Evolutionary conservation across 768 basidiomycete species (phyloP), one percentile per base, ranked within the genome.

Genomic region (Boletus pseudo-olivaceus): DNA sequence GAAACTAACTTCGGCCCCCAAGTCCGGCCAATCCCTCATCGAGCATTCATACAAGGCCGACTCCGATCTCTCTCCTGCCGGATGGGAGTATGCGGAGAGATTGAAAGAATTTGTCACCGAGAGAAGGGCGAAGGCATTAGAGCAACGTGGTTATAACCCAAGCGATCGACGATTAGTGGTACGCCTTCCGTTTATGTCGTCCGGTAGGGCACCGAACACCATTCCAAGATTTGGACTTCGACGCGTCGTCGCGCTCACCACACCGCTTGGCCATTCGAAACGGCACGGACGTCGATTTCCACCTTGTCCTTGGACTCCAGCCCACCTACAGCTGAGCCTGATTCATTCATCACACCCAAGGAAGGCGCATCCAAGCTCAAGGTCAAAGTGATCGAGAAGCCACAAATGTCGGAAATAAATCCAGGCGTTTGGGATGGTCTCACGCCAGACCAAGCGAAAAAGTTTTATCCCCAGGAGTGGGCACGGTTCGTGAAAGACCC

Each of bases 31-130:
- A 78, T 96, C 93, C 12, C 78, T 98, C 54, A 94, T 98, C 62
- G 97, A 99, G 68, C 97, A 98, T 68, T 98, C 96, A 6, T 98
- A 95, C 79, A 96, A 95, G 73, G 95, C 97, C 35, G 97, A 99
- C 66, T 93, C 95, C 2, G 96, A 98, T 70, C 81, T 99, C 10
- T 97, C 95, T 2, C 89, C 91, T 3, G 87, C 86, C 1, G 97
- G 97, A 3, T 93, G 93, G 91, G 94, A 97, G 55, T 99, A 99
- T 60, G 87, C 95, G 3, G 89, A 92, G 60, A 80, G 78, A 38
- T 76, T 99, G 55, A 93, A 88, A 62, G 90, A 97, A 40, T 96
- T 96, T 57, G 89, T 99, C 19, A 76, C 91, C 8, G 85, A 93
- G 40, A 81, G 93, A 43, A 82, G 95, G 30, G 82, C 84, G 23